Conservation (phyloP, 495 filamentous ascomycete species). For the Durotheca rogersii region DNA sequence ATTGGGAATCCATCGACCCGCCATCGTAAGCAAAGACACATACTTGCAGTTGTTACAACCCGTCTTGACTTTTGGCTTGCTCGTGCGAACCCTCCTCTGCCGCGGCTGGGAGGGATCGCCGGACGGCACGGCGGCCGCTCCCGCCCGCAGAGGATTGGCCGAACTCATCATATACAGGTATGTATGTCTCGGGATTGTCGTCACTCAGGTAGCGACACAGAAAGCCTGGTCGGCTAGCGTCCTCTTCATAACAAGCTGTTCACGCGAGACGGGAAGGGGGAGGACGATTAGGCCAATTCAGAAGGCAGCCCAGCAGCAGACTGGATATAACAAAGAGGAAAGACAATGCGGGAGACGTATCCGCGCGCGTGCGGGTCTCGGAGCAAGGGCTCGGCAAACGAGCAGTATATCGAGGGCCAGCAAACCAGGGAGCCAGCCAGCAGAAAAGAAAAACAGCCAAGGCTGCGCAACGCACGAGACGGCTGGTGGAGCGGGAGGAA, state of each 20-base stretch:
- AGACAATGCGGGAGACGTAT: constrained; percentile 1
- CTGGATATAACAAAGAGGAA: not conserved
- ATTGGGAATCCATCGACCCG: constrained; percentile 8
- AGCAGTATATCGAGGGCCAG: too few relatives aligned
- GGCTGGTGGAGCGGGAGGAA: too few relatives aligned
- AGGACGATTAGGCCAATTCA: too few relatives aligned
- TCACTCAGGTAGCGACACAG: not conserved
- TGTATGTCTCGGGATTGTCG: constrained; percentile 3
- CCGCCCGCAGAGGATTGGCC: constrained; percentile 7
- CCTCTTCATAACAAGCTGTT: constrained; percentile 17
- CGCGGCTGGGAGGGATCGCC: constrained; percentile 14
- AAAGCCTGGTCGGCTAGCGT: not conserved
- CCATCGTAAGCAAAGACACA: constrained; percentile 22
- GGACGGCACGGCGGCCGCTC: constrained; percentile 2
- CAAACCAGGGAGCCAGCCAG: too few relatives aligned
- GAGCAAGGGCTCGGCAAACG: constrained; percentile 1
- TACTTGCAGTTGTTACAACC: constrained; percentile 61
- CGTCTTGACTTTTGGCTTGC: constrained; percentile 55
- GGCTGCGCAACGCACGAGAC: too few relatives aligned
- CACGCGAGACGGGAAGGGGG: not conserved
- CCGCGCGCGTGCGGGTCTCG: not conserved
- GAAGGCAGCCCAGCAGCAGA: not conserved
- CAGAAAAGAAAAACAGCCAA: too few relatives aligned
- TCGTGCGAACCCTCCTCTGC: constrained; percentile 43
- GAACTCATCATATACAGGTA: constrained; percentile 21